phyloP scores from a whole-genome alignment of 345 rosid species.

The Rhodamnia argentea region DNA sequence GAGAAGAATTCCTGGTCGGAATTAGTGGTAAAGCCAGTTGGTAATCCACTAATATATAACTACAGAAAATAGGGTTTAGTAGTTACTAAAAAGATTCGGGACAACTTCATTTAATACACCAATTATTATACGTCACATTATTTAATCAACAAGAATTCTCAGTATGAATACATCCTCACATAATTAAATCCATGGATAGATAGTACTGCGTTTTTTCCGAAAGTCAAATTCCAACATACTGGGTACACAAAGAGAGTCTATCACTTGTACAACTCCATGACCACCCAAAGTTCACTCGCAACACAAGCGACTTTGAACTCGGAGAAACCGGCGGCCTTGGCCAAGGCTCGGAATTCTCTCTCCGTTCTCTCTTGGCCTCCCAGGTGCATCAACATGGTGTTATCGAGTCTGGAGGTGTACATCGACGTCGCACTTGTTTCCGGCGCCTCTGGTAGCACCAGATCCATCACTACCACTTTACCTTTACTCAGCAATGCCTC shows the following conservation, averaged over 20 bases:
- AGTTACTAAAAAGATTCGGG: neutral
- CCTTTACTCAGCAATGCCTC: constrained; percentile 8
- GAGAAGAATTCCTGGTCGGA: too few species aligned
- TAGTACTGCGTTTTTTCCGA: neutral
- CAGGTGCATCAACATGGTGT: constrained; percentile 12
- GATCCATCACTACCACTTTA: constrained; percentile 6
- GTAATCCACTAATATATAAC: too few species aligned
- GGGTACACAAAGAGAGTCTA: neutral
- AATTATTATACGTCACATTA: too few species aligned
- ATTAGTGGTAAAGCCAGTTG: too few species aligned
- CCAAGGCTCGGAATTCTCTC: neutral
- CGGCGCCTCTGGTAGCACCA: constrained; percentile 11
- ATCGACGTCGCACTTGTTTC: neutral
- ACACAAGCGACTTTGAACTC: constrained; percentile 3
- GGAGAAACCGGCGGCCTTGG: constrained; percentile 8
- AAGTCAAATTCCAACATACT: neutral
- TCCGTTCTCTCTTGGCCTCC: constrained; percentile 16
- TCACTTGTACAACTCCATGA: constrained; percentile 13
- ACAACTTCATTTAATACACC: too few species aligned
- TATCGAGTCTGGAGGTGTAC: constrained; percentile 6
- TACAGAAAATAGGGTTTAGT: neutral
- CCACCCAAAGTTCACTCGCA: constrained; percentile 10
- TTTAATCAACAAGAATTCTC: too few species aligned
- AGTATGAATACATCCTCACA: too few species aligned
- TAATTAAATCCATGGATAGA: neutral